Evolutionary conservation across 352 stramenopile species (phyloP).

Genomic region (Phytophthora sp.): DNA sequence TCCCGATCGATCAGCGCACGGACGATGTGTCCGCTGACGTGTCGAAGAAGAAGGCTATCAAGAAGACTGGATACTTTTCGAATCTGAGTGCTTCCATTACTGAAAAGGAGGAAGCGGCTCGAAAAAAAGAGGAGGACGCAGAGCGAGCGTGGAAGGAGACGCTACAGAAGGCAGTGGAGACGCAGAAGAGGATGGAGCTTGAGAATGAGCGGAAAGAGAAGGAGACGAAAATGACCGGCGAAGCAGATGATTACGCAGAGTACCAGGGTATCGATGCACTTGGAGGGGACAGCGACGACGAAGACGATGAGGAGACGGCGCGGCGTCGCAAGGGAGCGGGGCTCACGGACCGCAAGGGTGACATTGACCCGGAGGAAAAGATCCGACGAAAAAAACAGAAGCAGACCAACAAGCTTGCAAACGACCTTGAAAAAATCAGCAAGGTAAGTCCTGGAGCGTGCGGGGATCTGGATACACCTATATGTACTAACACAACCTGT

Average conservation of each 20-base stretch:
- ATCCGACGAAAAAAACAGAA: constrained; percentile 67
- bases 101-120: constrained; percentile 51
- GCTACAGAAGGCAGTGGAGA: constrained; percentile 58
- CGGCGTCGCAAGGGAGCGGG: constrained; percentile 40
- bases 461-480: no score
- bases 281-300: constrained; percentile 64
- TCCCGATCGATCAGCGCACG: constrained; percentile 61
- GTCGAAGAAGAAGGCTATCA: constrained; percentile 23
- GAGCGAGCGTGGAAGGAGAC: constrained; percentile 66
- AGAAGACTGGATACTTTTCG: constrained; percentile 59
- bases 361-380: constrained; percentile 40
- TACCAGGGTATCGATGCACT: constrained; percentile 51
- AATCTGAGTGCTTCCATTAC: constrained; percentile 76
- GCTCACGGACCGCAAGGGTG: constrained; percentile 27
- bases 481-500: not conserved
- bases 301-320: constrained; percentile 49
- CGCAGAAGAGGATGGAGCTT: constrained; percentile 49
- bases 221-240: constrained; percentile 41
- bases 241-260: constrained; percentile 65
- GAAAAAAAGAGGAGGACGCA: constrained; percentile 48
- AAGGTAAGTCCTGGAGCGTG: no score
- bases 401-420: constrained; percentile 68
- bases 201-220: constrained; percentile 49
- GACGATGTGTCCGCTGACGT: constrained; percentile 21
- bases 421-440: constrained; percentile 77